Evolutionary conservation across 1,284 basidiomycete genomes (phyloP), one percentile per base, ranked within the genome.

Genomic region (Rhizoctonia solani): DNA sequence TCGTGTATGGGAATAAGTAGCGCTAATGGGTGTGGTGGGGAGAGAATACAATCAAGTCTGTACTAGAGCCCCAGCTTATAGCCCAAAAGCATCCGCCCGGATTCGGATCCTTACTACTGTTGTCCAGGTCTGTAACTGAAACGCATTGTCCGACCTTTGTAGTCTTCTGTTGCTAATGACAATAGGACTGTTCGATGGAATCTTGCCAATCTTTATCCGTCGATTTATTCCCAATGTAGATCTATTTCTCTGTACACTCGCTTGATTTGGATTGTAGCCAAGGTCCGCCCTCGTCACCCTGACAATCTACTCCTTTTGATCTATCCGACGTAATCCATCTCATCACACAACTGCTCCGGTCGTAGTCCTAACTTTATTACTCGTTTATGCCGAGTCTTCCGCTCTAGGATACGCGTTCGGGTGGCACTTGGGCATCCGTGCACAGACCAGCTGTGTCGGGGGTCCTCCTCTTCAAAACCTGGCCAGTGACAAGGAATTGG

Each of bases 31-130:
- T 52, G 58, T 49, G 13, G 56, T 39, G 58, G 46, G 47, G 27
- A 34, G 34, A 30, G 34, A 49, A 50, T 9, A 46, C 37, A 52
- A 34, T 63, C 32, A 19, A 44, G n/a, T 29, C 21, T 21, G 61
- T 44, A 42, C 37, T 41, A 37, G 49, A 39, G 61, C 61, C 54
- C 50, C 39, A 65, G 61, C 39, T 53, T 65, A 65, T 65, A 65
- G 50, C 3, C 9, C 50, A 53, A 65, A 65, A 65, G 61, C 61
- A 65, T 65, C 61, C 61, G 61, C 61, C 41, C 61, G 61, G 61
- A 50, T 65, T 65, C 61, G 61, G 61, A 65, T 65, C 61, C 61
- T 65, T 65, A 46, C 61, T 21, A 65, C 61, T 65, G 61, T 65
- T 65, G 61, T 65, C 61, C 37, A 53, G 59, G 50, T 53, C 61